A percentile compares a stretch with the other conserved stretches of the same genome.
These are phyloP conservation scores for Aphanomyces invadans DNA, from an alignment of 352 stramenopile species.

Conservation along the genomic window DNA sequence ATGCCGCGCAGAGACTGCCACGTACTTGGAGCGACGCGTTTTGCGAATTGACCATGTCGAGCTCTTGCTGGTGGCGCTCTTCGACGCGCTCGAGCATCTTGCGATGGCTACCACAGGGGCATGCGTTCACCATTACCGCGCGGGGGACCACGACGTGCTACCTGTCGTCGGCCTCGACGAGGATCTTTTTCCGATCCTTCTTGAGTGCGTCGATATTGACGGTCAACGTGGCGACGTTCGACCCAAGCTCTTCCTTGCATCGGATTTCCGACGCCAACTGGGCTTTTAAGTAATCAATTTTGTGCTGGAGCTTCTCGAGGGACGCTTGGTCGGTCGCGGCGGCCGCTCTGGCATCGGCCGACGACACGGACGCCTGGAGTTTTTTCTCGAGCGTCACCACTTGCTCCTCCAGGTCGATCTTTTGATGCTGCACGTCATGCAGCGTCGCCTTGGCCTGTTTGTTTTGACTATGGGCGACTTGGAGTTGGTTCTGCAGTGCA, in stretches of 20 bases:
- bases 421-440: conserved; percentile 34
- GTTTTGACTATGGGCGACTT: conserved; percentile 30
- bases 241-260: conserved; percentile 75
- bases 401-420: conserved; percentile 30
- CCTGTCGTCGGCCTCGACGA: conserved; percentile 49
- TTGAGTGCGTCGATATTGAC: conserved; percentile 56
- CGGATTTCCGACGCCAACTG: conserved; percentile 78
- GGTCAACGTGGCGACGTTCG: conserved; percentile 54
- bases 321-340: conserved; percentile 30
- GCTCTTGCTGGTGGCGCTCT: conserved; percentile 42
- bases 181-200: conserved; percentile 44
- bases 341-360: conserved; percentile 25
- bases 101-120: conserved; percentile 20
- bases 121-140: not conserved
- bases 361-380: conserved; percentile 26
- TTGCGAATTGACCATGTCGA: conserved; percentile 40
- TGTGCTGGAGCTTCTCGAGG: conserved; percentile 68
- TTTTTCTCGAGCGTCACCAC: conserved; percentile 53
- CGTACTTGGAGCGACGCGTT: conserved; percentile 37
- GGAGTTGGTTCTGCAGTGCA: conserved; percentile 14
- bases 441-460: conserved; percentile 41
- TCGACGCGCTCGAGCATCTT: conserved; percentile 42
- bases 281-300: conserved; percentile 77
- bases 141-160: conserved; percentile 29
- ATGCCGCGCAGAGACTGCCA: not conserved